Evolutionary conservation across 345 rosid genomes (phyloP).

Genomic region (Populus pruinosa): DNA sequence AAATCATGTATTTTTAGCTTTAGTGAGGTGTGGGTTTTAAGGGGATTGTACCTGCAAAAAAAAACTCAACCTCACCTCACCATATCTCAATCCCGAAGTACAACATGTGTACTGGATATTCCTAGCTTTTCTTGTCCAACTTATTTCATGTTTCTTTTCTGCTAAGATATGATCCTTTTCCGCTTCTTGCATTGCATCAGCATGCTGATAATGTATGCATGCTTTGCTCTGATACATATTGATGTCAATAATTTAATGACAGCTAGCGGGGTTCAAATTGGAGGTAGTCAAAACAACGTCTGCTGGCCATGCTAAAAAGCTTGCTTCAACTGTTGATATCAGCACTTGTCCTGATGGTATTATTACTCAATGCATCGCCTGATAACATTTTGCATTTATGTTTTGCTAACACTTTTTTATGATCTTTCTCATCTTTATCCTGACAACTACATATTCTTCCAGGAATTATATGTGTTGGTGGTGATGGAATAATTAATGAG

Average conservation of each 20-base stretch:
- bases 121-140: not conserved
- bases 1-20: too few relatives aligned
- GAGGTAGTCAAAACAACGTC: conserved; percentile 87
- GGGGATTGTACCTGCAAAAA: too few relatives aligned
- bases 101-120: too few relatives aligned
- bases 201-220: not conserved
- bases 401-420: conserved; percentile 12
- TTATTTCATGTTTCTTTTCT: not conserved
- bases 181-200: not conserved
- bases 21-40: too few relatives aligned
- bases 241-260: conserved; percentile 20
- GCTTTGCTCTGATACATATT: not conserved
- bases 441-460: conserved; percentile 22
- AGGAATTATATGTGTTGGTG: conserved; percentile 97
- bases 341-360: conserved; percentile 90
- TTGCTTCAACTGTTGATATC: conserved; percentile 85
- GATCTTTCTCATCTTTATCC: conserved; percentile 17
- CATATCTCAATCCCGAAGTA: too few relatives aligned
- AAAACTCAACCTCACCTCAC: too few relatives aligned
- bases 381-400: conserved; percentile 11
- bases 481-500: conserved; percentile 98
- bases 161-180: not conserved
- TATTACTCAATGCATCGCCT: conserved; percentile 13
- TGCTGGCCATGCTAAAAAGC: conserved; percentile 85
- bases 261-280: conserved; percentile 95